phyloP scores from a whole-genome alignment of 2,329 filamentous ascomycete species.

The Fusarium sp. region DNA sequence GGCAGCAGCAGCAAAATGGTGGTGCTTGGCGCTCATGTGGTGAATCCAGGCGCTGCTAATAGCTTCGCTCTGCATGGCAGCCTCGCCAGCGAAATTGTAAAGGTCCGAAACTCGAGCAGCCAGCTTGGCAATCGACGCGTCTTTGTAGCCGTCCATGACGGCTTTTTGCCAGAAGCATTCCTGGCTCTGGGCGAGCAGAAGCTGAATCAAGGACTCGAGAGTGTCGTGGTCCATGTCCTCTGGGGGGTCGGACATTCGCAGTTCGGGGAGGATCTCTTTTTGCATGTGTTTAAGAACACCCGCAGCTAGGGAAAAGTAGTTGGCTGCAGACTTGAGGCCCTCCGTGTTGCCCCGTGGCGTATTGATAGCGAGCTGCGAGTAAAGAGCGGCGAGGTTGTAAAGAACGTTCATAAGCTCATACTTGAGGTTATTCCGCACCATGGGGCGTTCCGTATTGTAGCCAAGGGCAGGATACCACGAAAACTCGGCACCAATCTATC shows the following conservation, averaged over 20 bases:
- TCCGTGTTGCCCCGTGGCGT: constrained; percentile 81
- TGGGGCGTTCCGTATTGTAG: constrained; percentile 82
- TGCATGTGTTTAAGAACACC: constrained; percentile 85
- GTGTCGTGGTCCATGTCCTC: constrained; percentile 96
- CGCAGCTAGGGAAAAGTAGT: constrained; percentile 88
- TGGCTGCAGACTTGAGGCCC: constrained; percentile 86
- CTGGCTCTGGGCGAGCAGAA: constrained; percentile 91
- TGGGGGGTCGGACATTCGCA: constrained; percentile 81
- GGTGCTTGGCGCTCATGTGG: constrained; percentile 95
- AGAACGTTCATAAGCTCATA: constrained; percentile 92
- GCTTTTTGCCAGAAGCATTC: constrained; percentile 99
- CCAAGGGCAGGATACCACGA: constrained; percentile 95
- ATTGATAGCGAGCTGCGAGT: constrained; percentile 87
- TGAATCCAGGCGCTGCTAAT: constrained; percentile 97
- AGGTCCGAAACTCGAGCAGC: constrained; percentile 90
- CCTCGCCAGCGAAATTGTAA: constrained; percentile 84
- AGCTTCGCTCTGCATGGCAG: constrained; percentile 86
- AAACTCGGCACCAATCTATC: constrained; percentile 89
- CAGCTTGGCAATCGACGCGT: constrained; percentile 89
- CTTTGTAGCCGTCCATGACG: constrained; percentile 91
- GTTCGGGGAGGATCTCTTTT: constrained; percentile 78
- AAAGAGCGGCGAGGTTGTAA: constrained; percentile 92
- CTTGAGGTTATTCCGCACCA: constrained; percentile 71
- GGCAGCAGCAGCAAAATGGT: constrained; percentile 95
- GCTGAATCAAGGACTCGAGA: constrained; percentile 80